Evolutionary conservation across 2,329 filamentous ascomycete species (phyloP).

Genomic region (Sporothrix schenckii): DNA sequence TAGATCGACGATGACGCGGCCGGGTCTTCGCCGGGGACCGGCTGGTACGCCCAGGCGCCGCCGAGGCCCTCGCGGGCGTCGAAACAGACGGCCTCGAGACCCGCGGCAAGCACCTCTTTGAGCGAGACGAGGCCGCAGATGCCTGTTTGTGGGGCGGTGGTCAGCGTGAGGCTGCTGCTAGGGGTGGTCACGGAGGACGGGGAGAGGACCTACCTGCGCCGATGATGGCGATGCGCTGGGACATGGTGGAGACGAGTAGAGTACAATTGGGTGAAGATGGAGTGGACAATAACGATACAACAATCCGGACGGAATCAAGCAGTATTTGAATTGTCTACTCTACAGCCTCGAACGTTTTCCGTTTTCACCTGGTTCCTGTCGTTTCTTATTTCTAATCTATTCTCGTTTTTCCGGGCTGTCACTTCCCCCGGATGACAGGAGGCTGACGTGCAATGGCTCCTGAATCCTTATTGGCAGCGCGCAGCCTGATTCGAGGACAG

Average conservation of each 20-base stretch:
- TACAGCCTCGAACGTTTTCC: background rate
- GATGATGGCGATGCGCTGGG: slow-evolving; percentile 16
- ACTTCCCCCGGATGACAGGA: background rate
- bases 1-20: slow-evolving; percentile 42
- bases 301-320: background rate
- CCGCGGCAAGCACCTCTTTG: slow-evolving; percentile 47
- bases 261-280: background rate
- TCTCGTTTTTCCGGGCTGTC: background rate
- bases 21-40: slow-evolving; percentile 36
- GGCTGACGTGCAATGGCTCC: background rate
- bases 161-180: too few species aligned
- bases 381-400: too few species aligned
- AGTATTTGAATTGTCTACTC: background rate
- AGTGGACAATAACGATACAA: background rate
- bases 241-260: background rate
- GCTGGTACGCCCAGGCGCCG: slow-evolving; percentile 47
- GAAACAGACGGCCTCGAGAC: slow-evolving; percentile 44
- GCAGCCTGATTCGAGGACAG: background rate
- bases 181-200: too few species aligned
- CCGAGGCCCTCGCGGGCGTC: slow-evolving; percentile 45
- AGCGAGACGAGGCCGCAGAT: slow-evolving; percentile 42
- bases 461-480: background rate
- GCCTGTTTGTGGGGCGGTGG: background rate
- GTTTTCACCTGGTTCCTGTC: too few species aligned
- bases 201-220: background rate